phyloP scores from a whole-genome alignment of 306 rosid genomes.

The Argentina anserina region DNA sequence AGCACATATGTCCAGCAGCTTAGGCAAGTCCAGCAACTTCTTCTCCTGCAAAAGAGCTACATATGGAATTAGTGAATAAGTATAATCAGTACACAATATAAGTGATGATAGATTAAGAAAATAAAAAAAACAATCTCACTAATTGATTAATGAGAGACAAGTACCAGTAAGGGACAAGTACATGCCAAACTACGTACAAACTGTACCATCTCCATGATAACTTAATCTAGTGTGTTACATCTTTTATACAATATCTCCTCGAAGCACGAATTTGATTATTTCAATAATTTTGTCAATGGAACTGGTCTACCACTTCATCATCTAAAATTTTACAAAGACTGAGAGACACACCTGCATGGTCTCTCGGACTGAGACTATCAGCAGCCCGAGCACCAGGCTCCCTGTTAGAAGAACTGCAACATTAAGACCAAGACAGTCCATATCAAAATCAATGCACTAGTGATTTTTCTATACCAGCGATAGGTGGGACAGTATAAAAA shows the following conservation, averaged over 20 bases:
- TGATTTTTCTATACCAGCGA: not conserved
- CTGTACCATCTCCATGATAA: not conserved
- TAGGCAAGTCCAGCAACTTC: constrained; percentile 85
- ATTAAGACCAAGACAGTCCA: constrained; percentile 8
- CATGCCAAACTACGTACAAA: not conserved
- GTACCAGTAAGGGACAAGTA: not conserved
- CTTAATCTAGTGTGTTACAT: not conserved
- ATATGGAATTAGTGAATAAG: constrained; percentile 62
- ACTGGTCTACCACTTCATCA: not conserved
- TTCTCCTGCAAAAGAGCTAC: constrained; percentile 97
- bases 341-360: constrained; percentile 71
- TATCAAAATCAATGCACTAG: not conserved
- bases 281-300: too few species aligned
- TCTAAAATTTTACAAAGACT: not conserved
- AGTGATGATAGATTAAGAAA: not conserved
- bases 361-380: constrained; percentile 67
- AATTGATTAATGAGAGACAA: not conserved
- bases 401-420: constrained; percentile 77
- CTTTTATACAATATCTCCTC: not conserved
- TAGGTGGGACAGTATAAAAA: not conserved
- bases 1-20: constrained; percentile 89
- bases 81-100: constrained; percentile 12
- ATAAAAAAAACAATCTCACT: not conserved
- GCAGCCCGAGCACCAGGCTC: constrained; percentile 78
- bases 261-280: not conserved